Conservation (phyloP, 148 eudicot genomes). For the Rhododendron kiyosumense region DNA sequence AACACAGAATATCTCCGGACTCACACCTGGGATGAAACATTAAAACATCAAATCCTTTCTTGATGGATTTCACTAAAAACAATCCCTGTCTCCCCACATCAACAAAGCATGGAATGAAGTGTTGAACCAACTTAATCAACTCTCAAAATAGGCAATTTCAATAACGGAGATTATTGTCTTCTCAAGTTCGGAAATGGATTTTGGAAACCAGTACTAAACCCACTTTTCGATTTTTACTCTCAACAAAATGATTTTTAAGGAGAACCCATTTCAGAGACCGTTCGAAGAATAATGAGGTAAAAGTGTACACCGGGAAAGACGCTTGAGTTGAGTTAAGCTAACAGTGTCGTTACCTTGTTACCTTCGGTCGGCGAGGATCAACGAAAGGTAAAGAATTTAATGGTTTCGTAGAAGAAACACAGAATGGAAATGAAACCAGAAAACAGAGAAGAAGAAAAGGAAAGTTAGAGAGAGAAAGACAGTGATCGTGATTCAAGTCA, state of each 20-base stretch:
- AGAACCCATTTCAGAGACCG: not conserved
- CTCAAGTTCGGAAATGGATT: not conserved
- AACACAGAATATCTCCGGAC: not conserved
- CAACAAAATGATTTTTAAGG: not conserved
- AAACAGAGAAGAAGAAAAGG: not conserved
- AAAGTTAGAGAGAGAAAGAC: not conserved
- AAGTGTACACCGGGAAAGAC: no score
- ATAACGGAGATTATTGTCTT: not conserved
- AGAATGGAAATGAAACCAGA: not conserved
- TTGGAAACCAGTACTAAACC: not conserved
- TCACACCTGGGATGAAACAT: not conserved
- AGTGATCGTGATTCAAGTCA: not conserved
- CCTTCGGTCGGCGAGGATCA: not conserved
- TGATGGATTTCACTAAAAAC: not conserved
- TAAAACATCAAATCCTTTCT: no score
- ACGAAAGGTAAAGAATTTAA: not conserved
- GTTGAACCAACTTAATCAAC: not conserved
- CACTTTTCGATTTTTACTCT: not conserved
- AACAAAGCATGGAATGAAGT: not conserved
- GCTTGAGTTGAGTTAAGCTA: no score
- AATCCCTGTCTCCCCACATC: no score
- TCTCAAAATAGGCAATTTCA: not conserved
- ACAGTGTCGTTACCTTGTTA: not conserved
- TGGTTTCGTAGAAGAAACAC: not conserved
- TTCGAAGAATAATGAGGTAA: not conserved